These are phyloP conservation scores for Malus domestica DNA, from an alignment of 306 rosid species.

Conservation along the genomic window DNA sequence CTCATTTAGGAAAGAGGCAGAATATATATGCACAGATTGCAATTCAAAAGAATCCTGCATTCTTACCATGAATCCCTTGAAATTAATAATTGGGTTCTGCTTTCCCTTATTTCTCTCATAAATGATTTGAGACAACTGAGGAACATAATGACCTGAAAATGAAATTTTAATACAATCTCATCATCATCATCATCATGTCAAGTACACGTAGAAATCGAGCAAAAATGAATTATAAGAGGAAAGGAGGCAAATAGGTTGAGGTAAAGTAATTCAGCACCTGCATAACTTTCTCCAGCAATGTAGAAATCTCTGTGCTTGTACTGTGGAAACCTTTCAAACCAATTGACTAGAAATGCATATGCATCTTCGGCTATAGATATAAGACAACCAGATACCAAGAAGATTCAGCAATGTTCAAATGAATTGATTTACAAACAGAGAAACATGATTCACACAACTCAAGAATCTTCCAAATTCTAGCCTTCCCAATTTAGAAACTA, in stretches of 20 bases:
- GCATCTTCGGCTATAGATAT: constrained; percentile 78
- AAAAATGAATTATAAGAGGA: not conserved
- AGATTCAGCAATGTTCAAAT: constrained; percentile 7
- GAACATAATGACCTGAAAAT: constrained; percentile 87
- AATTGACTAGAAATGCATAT: constrained; percentile 64
- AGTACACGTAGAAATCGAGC: not conserved
- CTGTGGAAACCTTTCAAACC: constrained; percentile 97
- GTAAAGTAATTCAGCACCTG: constrained; percentile 45
- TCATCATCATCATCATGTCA: not conserved
- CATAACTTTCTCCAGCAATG: constrained; percentile 97
- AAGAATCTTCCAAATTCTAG: constrained; percentile 6
- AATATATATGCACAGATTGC: not conserved
- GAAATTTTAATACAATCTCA: constrained; percentile 7
- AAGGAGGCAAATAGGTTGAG: not conserved
- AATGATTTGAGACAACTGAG: constrained; percentile 75
- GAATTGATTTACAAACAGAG: constrained; percentile 7
- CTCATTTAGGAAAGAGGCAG: not conserved
- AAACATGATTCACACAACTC: not conserved
- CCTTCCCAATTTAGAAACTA: not conserved
- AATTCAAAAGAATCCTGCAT: constrained; percentile 4
- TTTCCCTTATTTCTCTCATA: constrained; percentile 61
- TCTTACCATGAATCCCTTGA: constrained; percentile 88
- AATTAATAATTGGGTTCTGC: constrained; percentile 65
- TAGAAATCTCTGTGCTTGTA: constrained; percentile 84
- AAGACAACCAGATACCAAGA: constrained; percentile 19